Evolutionary conservation across 1,284 basidiomycete genomes (phyloP).

Genomic region (Cryptococcus neoformans): DNA sequence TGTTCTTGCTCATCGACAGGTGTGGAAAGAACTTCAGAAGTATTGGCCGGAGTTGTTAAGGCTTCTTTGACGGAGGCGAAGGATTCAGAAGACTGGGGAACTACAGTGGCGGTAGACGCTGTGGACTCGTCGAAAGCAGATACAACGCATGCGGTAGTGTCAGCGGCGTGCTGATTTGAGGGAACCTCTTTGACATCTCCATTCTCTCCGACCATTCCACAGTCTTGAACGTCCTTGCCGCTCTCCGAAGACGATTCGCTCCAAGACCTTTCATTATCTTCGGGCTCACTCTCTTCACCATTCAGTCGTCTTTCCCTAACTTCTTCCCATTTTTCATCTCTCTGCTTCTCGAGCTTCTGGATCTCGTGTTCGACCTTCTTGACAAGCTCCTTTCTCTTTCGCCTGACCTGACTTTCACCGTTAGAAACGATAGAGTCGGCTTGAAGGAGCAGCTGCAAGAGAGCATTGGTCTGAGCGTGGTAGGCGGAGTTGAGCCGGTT

Average conservation of each 20-base stretch:
- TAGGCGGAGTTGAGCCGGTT: slow-evolving; percentile 58
- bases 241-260: slow-evolving; percentile 7
- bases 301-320: slow-evolving; percentile 29
- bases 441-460: slow-evolving; percentile 61
- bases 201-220: not conserved
- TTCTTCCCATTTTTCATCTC: slow-evolving; percentile 47
- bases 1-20: not conserved
- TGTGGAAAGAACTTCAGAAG: not conserved
- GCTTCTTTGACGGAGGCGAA: not conserved
- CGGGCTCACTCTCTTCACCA: slow-evolving; percentile 36
- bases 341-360: slow-evolving; percentile 53
- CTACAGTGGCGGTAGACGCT: not conserved
- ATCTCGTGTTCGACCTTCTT: slow-evolving; percentile 62
- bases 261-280: slow-evolving; percentile 16
- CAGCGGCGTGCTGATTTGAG: too few species aligned
- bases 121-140: not conserved
- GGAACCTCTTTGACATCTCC: too few species aligned
- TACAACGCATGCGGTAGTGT: too few species aligned
- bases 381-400: slow-evolving; percentile 60
- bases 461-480: slow-evolving; percentile 59
- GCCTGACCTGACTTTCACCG: slow-evolving; percentile 59
- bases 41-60: not conserved
- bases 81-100: not conserved
- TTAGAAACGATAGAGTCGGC: slow-evolving; percentile 66
- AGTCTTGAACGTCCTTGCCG: not conserved